These are phyloP conservation scores for Debaryomyces tyrocola DNA, from an alignment of 805 yeast genomes.

Conservation along the genomic window DNA sequence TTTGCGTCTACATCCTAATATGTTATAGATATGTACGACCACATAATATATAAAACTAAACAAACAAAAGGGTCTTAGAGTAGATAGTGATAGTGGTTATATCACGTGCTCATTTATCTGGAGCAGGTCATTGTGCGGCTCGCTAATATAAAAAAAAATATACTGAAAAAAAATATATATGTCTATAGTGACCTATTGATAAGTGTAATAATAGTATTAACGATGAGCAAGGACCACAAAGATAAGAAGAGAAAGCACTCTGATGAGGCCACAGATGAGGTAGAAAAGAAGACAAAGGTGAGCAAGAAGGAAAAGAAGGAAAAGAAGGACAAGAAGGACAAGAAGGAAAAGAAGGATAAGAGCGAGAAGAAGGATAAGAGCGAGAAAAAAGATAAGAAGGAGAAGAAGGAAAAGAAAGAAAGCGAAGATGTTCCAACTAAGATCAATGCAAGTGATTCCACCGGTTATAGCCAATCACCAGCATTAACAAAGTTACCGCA, in stretches of 20 bases:
- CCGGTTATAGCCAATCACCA: conserved; percentile 36
- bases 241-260: conserved; percentile 21
- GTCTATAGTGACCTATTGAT: not conserved
- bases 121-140: conserved; percentile 6
- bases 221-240: conserved; percentile 15
- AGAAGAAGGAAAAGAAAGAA: conserved; percentile 25
- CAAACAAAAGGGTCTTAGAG: no score
- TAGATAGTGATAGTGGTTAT: no score
- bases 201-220: not conserved
- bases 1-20: no score
- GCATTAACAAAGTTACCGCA: conserved; percentile 45
- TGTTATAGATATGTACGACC: no score
- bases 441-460: not conserved
- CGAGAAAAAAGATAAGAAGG: conserved; percentile 21
- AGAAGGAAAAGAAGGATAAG: conserved; percentile 20
- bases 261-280: conserved; percentile 18
- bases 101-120: not conserved
- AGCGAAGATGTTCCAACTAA: conserved; percentile 14
- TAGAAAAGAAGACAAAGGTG: conserved; percentile 41
- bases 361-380: conserved; percentile 20
- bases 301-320: conserved; percentile 31
- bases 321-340: conserved; percentile 19
- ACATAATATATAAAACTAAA: no score
- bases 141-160: not conserved
- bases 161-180: not conserved